Evolutionary conservation across 176 grass and related monocot species (phyloP).

Genomic region (Eragrostis curvula): DNA sequence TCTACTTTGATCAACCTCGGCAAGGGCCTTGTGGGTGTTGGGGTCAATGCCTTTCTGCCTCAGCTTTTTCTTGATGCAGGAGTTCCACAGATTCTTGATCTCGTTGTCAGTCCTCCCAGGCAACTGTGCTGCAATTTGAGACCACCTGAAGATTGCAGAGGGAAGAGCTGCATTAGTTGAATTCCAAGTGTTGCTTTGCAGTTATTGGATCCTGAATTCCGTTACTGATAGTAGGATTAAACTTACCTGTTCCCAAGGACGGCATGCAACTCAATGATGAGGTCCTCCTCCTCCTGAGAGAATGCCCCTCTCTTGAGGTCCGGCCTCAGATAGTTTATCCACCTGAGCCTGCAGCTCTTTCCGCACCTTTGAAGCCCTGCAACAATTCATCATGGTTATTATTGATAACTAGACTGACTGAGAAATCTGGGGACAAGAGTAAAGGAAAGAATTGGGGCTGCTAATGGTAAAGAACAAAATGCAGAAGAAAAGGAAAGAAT

Average conservation of each 20-base stretch:
- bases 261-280: conserved; percentile 79
- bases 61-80: conserved; percentile 78
- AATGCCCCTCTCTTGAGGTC: conserved; percentile 86
- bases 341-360: conserved; percentile 88
- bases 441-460: conserved; percentile 1
- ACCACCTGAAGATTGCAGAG: conserved; percentile 59
- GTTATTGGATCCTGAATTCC: conserved; percentile 33
- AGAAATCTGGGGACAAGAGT: conserved; percentile 16
- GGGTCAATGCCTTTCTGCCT: conserved; percentile 76
- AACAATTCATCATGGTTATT: conserved; percentile 26
- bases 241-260: conserved; percentile 76
- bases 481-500: conserved; percentile 23
- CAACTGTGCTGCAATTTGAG: conserved; percentile 77
- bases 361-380: conserved; percentile 85
- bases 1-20: conserved; percentile 45
- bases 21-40: conserved; percentile 73
- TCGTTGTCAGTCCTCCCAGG: conserved; percentile 80
- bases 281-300: conserved; percentile 72
- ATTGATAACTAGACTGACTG: conserved; percentile 26
- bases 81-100: conserved; percentile 88
- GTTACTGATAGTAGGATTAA: conserved; percentile 11
- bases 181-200: conserved; percentile 21
- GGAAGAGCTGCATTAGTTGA: conserved; percentile 38
- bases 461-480: neutral
- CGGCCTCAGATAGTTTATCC: conserved; percentile 91